These are phyloP conservation scores for Aotearoamyces nothofagi DNA, from an alignment of 2,329 filamentous ascomycete genomes.

Conservation along the genomic window DNA sequence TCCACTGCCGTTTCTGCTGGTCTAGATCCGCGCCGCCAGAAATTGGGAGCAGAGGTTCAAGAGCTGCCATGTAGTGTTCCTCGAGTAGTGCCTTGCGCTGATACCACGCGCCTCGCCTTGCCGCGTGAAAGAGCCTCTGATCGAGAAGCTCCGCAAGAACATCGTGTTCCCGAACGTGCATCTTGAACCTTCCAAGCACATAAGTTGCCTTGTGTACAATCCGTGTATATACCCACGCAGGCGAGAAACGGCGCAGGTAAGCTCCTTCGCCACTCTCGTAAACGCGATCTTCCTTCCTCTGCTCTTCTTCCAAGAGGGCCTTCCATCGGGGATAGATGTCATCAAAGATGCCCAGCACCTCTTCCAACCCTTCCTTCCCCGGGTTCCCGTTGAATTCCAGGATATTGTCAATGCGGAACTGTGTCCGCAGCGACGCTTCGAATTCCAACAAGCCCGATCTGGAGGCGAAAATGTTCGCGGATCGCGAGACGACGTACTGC, in stretches of 20 bases:
- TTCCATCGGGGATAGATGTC: conserved; percentile 72
- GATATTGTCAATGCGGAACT: conserved; percentile 67
- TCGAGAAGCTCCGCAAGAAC: conserved; percentile 60
- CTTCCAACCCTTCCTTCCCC: conserved; percentile 46
- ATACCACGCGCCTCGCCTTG: conserved; percentile 83
- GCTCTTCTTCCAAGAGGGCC: conserved; percentile 54
- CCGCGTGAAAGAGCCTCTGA: conserved; percentile 73
- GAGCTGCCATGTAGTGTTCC: conserved; percentile 78
- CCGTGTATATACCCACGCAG: conserved; percentile 84
- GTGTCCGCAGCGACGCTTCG: conserved; percentile 69
- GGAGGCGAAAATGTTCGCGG: conserved; percentile 74
- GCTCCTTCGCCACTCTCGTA: conserved; percentile 76
- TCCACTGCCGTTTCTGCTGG: conserved; percentile 70
- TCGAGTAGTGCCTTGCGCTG: conserved; percentile 88
- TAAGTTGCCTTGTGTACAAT: conserved; percentile 79
- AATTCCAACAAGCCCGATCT: conserved; percentile 69
- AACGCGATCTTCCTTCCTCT: conserved; percentile 57
- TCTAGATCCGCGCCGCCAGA: no score
- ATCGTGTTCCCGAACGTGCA: conserved; percentile 61
- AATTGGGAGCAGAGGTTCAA: conserved; percentile 19
- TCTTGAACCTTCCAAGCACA: conserved; percentile 67
- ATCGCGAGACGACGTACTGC: conserved; percentile 77
- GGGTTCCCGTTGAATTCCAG: conserved; percentile 66
- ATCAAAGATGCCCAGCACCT: conserved; percentile 58
- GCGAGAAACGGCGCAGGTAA: conserved; percentile 79